phyloP scores from a whole-genome alignment of 495 filamentous ascomycete species.

The Talaromyces nanjingensis region DNA sequence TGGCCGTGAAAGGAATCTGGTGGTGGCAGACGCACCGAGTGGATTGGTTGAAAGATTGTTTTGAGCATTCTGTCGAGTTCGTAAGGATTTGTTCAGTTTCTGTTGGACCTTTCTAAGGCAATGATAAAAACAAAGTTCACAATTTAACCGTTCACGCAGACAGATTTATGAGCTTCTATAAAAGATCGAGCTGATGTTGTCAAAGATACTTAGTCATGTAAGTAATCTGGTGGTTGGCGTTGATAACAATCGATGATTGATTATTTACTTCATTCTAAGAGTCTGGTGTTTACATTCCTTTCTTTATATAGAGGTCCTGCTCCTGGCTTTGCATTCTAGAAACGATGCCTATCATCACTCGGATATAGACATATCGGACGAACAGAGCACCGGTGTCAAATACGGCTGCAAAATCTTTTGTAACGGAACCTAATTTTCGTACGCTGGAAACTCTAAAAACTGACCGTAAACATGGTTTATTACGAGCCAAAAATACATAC shows the following conservation, averaged over 20 bases:
- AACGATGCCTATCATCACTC: too few species aligned
- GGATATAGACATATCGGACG: not conserved
- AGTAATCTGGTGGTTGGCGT: not conserved
- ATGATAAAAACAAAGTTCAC: not conserved
- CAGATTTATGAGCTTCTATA: not conserved
- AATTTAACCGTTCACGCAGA: not conserved
- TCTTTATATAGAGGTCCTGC: not conserved
- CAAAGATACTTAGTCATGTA: not conserved
- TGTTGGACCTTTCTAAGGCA: not conserved
- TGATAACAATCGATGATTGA: not conserved
- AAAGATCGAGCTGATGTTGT: not conserved
- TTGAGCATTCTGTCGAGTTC: not conserved
- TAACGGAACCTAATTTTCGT: not conserved
- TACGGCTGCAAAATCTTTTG: not conserved
- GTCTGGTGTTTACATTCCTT: not conserved
- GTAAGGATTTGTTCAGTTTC: not conserved
- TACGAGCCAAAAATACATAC: not conserved
- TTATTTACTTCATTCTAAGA: not conserved
- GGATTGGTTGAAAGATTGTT: not conserved
- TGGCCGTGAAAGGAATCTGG: conserved; percentile 16
- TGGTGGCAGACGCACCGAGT: not conserved
- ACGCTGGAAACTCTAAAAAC: not conserved
- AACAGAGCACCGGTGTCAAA: not conserved
- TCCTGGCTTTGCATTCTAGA: not conserved
- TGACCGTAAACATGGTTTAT: not conserved